phyloP scores from a whole-genome alignment of 2,329 filamentous ascomycete genomes.

The Colletotrichum caudatum region DNA sequence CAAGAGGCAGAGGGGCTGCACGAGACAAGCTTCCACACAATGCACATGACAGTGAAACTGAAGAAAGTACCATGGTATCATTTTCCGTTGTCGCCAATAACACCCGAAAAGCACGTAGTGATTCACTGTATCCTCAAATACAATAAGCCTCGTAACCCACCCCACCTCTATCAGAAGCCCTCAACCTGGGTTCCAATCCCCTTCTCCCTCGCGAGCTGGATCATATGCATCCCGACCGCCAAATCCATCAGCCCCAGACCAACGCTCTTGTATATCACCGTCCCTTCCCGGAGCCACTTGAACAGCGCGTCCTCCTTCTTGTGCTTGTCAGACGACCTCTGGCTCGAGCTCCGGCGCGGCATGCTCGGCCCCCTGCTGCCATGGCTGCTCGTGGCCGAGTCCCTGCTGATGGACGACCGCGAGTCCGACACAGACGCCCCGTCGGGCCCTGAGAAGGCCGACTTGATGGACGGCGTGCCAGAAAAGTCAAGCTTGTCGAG shows the following conservation, averaged over 20 bases:
- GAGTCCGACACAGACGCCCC: conserved; percentile 18
- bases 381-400: conserved; percentile 35
- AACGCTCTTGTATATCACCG: conserved; percentile 77
- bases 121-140: too few relatives aligned
- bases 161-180: conserved; percentile 57
- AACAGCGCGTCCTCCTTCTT: conserved; percentile 63
- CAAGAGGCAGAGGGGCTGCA: neutral
- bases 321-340: conserved; percentile 50
- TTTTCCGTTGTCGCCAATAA: neutral
- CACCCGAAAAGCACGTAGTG: neutral
- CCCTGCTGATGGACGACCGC: conserved; percentile 41
- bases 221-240: conserved; percentile 68
- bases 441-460: conserved; percentile 30
- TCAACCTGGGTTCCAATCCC: conserved; percentile 66
- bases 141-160: too few relatives aligned
- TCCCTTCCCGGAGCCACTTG: conserved; percentile 70
- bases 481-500: conserved; percentile 52
- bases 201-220: conserved; percentile 67
- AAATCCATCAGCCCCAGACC: conserved; percentile 76
- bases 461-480: conserved; percentile 37
- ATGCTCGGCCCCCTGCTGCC: conserved; percentile 29
- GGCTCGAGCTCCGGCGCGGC: conserved; percentile 35
- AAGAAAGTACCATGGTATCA: neutral
- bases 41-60: neutral
- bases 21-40: neutral